Conservation (phyloP, 2,329 filamentous ascomycete genomes). For the Colletotrichum neosansevieriae region DNA sequence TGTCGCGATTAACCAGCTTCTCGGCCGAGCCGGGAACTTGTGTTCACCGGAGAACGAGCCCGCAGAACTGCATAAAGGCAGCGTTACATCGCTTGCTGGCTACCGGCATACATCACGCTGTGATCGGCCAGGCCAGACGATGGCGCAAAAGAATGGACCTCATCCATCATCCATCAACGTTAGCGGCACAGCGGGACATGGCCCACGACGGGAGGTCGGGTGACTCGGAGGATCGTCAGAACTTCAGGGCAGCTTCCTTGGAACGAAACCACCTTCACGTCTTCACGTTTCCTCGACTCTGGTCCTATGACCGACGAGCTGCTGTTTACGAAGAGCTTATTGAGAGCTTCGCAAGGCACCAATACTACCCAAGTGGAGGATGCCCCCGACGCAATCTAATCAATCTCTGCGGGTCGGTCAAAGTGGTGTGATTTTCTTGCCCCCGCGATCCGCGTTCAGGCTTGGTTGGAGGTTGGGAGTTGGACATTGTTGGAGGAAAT, state of each 20-base stretch:
- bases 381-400: conserved; percentile 29
- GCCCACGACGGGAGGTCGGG: conserved; percentile 9
- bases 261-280: conserved; percentile 7
- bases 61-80: neutral
- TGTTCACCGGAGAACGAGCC: conserved; percentile 29
- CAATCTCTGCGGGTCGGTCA: conserved; percentile 13
- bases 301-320: conserved; percentile 4
- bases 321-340: conserved; percentile 3
- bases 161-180: neutral
- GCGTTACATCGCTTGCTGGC: conserved; percentile 22
- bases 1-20: conserved; percentile 2
- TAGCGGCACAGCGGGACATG: neutral
- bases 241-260: conserved; percentile 15
- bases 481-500: neutral
- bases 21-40: conserved; percentile 16
- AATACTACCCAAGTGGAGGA: neutral
- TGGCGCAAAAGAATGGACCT: neutral
- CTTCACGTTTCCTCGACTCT: neutral
- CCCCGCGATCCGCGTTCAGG: conserved; percentile 18
- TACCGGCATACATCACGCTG: conserved; percentile 22
- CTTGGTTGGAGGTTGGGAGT: neutral
- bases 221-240: conserved; percentile 17
- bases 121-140: conserved; percentile 12
- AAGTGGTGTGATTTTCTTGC: conserved; percentile 31
- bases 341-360: neutral